These are phyloP conservation scores for Colletotrichum sublineola DNA, from an alignment of 2,329 filamentous ascomycete genomes.

Conservation along the genomic window DNA sequence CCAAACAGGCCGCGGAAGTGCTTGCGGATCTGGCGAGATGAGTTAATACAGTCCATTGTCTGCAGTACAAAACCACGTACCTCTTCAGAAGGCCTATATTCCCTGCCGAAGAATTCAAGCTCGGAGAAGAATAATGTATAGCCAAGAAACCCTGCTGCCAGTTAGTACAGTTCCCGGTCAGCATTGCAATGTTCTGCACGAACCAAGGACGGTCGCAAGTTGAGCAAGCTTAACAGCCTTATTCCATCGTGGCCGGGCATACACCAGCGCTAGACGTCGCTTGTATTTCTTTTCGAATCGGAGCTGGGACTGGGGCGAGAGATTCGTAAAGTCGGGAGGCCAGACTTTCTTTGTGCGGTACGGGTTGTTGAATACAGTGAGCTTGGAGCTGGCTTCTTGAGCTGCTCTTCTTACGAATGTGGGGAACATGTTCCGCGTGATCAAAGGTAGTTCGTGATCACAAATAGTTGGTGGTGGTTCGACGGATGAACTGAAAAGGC, in stretches of 20 bases:
- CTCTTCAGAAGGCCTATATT: slow-evolving; percentile 59
- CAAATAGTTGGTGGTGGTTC: slow-evolving; percentile 11
- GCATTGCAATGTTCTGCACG: slow-evolving; percentile 45
- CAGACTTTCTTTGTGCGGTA: slow-evolving; percentile 79
- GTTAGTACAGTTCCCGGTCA: slow-evolving; percentile 29
- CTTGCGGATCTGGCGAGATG: slow-evolving; percentile 50
- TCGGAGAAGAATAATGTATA: slow-evolving; percentile 59
- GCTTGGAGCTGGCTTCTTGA: slow-evolving; percentile 40
- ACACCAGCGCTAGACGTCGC: slow-evolving; percentile 73
- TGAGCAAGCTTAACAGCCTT: slow-evolving; percentile 76
- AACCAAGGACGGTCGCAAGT: slow-evolving; percentile 69
- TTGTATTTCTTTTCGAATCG: slow-evolving; percentile 84
- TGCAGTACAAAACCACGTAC: slow-evolving; percentile 42
- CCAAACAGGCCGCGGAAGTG: slow-evolving; percentile 57
- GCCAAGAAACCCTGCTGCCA: slow-evolving; percentile 51
- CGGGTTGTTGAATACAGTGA: slow-evolving; percentile 64
- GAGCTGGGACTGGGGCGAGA: slow-evolving; percentile 80
- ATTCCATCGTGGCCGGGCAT: slow-evolving; percentile 73
- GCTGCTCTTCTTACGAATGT: slow-evolving; percentile 50
- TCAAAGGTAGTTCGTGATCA: not conserved
- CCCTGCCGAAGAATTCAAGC: slow-evolving; percentile 59
- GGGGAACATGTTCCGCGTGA: slow-evolving; percentile 50
- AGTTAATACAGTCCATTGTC: not conserved
- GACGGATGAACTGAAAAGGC: not conserved
- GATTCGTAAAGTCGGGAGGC: slow-evolving; percentile 81